Conservation (phyloP, 1,284 basidiomycete species). For the Cutaneotrichosporon sp. region DNA sequence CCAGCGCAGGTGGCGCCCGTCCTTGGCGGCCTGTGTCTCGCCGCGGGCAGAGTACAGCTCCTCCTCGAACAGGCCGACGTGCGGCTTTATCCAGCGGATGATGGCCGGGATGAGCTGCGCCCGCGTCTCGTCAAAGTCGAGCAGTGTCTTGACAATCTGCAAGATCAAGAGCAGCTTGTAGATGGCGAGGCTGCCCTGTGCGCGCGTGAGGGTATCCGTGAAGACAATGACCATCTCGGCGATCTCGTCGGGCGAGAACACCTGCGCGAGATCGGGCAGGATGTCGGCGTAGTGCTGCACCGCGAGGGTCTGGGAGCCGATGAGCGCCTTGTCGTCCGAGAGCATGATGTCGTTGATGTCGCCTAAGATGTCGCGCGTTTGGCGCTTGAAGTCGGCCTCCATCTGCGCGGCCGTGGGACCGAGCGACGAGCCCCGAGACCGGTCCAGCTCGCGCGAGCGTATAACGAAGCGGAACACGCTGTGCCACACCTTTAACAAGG, state of each 20-base stretch:
- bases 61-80: constrained; percentile 83
- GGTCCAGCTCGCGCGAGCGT: constrained; percentile 82
- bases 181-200: constrained; percentile 81
- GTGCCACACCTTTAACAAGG: constrained; percentile 92
- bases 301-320: constrained; percentile 92
- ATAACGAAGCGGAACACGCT: constrained; percentile 94
- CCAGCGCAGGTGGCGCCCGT: constrained; percentile 81
- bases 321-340: constrained; percentile 71
- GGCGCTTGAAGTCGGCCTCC: constrained; percentile 80
- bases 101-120: constrained; percentile 82
- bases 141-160: constrained; percentile 86
- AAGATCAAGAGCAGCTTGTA: constrained; percentile 94
- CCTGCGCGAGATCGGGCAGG: constrained; percentile 79
- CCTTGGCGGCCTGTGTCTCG: constrained; percentile 55
- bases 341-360: constrained; percentile 91
- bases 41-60: constrained; percentile 24
- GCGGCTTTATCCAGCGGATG: constrained; percentile 90
- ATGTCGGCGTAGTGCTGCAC: constrained; percentile 93
- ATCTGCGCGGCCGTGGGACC: constrained; percentile 82
- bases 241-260: constrained; percentile 76
- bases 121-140: constrained; percentile 78
- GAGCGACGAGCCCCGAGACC: constrained; percentile 72
- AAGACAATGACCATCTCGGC: constrained; percentile 81
- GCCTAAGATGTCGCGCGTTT: constrained; percentile 70
- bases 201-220: constrained; percentile 75